These are phyloP conservation scores for Claviceps arundinis DNA, from an alignment of 2,329 filamentous ascomycete genomes.

Conservation along the genomic window DNA sequence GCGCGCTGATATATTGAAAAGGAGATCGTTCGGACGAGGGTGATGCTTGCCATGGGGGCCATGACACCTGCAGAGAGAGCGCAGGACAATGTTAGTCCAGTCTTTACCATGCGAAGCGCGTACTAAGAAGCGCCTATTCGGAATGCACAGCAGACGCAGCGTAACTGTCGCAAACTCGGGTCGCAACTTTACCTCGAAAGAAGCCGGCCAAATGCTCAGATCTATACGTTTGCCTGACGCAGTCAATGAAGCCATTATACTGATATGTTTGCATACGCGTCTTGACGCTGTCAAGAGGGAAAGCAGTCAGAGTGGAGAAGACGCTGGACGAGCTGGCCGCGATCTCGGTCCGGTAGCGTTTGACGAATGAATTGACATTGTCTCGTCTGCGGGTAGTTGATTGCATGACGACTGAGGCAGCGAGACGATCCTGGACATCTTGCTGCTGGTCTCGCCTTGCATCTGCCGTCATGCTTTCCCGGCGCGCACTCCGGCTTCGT, in stretches of 20 bases:
- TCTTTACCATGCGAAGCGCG: neutral
- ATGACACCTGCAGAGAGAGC: conserved; percentile 43
- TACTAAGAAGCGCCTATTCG: no score
- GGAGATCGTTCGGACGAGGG: conserved; percentile 62
- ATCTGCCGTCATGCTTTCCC: conserved; percentile 24
- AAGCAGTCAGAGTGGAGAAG: conserved; percentile 66
- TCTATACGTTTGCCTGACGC: conserved; percentile 61
- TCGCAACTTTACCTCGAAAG: conserved; percentile 52
- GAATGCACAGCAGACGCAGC: no score
- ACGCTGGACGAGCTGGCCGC: conserved; percentile 66
- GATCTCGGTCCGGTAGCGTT: conserved; percentile 69
- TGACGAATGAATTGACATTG: conserved; percentile 39
- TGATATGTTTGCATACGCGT: conserved; percentile 82
- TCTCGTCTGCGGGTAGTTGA: conserved; percentile 11
- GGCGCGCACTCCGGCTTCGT: no score
- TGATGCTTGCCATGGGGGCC: conserved; percentile 69
- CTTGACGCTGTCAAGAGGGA: conserved; percentile 80
- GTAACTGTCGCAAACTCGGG: no score
- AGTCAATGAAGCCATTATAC: conserved; percentile 61
- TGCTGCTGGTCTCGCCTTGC: conserved; percentile 21
- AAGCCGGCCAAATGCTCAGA: conserved; percentile 63
- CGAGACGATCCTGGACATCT: conserved; percentile 23
- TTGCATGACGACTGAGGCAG: conserved; percentile 18
- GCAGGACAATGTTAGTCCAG: neutral
- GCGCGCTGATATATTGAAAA: conserved; percentile 70